phyloP scores from a whole-genome alignment of 2,329 filamentous ascomycete genomes.

The Laburnicola sp. region DNA sequence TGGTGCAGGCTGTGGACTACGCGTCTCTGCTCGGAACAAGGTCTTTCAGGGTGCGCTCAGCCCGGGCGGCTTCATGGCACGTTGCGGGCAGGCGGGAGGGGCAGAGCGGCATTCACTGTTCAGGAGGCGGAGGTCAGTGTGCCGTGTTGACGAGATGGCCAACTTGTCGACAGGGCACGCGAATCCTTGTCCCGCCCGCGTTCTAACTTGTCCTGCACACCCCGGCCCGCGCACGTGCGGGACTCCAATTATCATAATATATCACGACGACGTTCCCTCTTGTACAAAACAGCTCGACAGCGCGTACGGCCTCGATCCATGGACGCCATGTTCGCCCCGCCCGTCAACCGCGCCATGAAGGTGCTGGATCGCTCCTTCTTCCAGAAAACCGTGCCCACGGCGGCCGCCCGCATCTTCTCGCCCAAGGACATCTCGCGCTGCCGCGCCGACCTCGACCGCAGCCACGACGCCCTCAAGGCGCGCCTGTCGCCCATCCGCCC shows the following conservation, averaged over 20 bases:
- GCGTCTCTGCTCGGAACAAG: conserved; percentile 2
- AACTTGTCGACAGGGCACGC: conserved; percentile 30
- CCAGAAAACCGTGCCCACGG: conserved; percentile 71
- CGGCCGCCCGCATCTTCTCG: conserved; percentile 78
- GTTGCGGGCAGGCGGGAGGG: conserved; percentile 12
- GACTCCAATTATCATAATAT: conserved; percentile 7
- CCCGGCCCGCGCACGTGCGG: conserved; percentile 11
- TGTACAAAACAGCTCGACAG: conserved; percentile 8
- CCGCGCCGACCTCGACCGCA: conserved; percentile 66
- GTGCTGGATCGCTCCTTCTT: conserved; percentile 84
- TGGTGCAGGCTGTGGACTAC: conserved; percentile 39
- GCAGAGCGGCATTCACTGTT: conserved; percentile 7
- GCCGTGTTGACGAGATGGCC: conserved; percentile 24
- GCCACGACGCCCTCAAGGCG: conserved; percentile 66
- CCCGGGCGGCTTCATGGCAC: conserved; percentile 36
- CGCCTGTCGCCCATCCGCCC: conserved; percentile 62
- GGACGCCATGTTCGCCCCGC: conserved; percentile 70
- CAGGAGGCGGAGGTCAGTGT: conserved; percentile 28
- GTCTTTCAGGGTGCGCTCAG: conserved; percentile 28
- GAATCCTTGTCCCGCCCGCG: conserved; percentile 28
- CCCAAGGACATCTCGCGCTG: conserved; percentile 73
- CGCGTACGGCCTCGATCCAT: conserved; percentile 16
- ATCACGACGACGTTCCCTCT: background rate
- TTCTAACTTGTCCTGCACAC: conserved; percentile 3
- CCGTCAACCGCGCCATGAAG: conserved; percentile 76